A percentile compares a stretch with the other conserved stretches of the same genome.
phyloP scores from a whole-genome alignment of 768 basidiomycete genomes.

The Hericium erinaceus region DNA sequence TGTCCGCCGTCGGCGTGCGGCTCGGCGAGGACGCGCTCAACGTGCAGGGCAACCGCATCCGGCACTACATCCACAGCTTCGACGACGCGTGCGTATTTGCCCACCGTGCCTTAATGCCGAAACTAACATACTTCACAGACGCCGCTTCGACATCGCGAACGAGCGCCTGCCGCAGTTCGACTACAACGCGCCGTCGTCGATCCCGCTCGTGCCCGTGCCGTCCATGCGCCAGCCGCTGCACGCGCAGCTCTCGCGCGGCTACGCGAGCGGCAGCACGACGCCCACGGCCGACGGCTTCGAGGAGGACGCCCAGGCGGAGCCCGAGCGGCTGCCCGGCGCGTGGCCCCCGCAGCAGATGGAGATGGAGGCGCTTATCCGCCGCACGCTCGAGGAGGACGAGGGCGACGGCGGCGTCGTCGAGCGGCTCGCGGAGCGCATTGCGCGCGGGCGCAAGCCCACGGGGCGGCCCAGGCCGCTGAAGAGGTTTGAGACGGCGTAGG shows the following conservation, averaged over 20 bases:
- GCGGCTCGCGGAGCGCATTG: slow-evolving; percentile 51
- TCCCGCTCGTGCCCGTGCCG: slow-evolving; percentile 48
- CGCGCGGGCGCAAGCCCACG: slow-evolving; percentile 36
- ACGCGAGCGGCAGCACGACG: slow-evolving; percentile 11
- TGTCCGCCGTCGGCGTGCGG: slow-evolving; percentile 14
- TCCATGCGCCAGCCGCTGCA: slow-evolving; percentile 41
- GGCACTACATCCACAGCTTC: slow-evolving; percentile 58
- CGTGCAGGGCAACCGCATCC: slow-evolving; percentile 51
- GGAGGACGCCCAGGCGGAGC: slow-evolving; percentile 4
- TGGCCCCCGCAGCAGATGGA: slow-evolving; percentile 18
- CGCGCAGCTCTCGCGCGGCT: slow-evolving; percentile 3
- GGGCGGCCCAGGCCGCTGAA: slow-evolving; percentile 47
- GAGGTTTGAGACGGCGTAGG: slow-evolving; percentile 50
- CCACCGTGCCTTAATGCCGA: slow-evolving; percentile 1
- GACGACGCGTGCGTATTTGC: slow-evolving; percentile 57
- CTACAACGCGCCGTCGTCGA: slow-evolving; percentile 17
- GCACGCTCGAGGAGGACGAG: slow-evolving; percentile 45
- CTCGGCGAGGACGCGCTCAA: slow-evolving; percentile 46
- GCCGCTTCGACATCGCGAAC: slow-evolving; percentile 63
- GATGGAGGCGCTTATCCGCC: slow-evolving; percentile 61
- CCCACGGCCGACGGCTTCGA: slow-evolving; percentile 6
- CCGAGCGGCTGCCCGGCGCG: slow-evolving; percentile 30
- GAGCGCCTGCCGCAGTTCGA: slow-evolving; percentile 62
- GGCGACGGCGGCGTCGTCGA: slow-evolving; percentile 47
- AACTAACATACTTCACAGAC: slow-evolving; percentile 29